A percentile compares a stretch with the other conserved stretches of the same genome.
Conservation (phyloP, 306 rosid species). For the Corylus avellana region DNA sequence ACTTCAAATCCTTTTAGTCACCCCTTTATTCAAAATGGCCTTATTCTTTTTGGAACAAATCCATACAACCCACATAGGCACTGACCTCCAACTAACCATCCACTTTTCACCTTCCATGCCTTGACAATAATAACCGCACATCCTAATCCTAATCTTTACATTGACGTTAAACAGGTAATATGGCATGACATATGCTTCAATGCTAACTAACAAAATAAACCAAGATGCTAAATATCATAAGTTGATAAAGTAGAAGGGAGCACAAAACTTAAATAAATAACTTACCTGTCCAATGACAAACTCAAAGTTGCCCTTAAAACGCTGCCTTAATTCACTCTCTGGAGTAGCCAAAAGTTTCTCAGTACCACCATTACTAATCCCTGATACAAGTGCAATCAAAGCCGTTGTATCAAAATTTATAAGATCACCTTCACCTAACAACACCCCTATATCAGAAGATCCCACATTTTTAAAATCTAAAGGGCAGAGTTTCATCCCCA, state of each 20-base stretch:
- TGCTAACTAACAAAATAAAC: neutral
- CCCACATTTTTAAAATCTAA: constrained; percentile 22
- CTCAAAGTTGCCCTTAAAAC: constrained; percentile 81
- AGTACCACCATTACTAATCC: constrained; percentile 77
- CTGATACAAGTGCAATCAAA: constrained; percentile 83
- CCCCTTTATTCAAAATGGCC: neutral
- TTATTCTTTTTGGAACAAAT: no score
- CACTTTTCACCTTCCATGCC: neutral
- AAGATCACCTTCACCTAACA: constrained; percentile 41
- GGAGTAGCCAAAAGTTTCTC: constrained; percentile 72
- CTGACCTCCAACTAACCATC: neutral
- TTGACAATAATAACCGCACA: neutral
- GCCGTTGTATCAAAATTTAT: constrained; percentile 91
- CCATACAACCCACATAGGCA: neutral
- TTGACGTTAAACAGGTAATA: neutral
- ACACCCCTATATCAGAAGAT: constrained; percentile 12
- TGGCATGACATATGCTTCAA: neutral
- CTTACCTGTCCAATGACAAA: constrained; percentile 85
- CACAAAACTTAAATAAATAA: constrained; percentile 26
- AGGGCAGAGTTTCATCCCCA: constrained; percentile 42
- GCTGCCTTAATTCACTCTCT: constrained; percentile 67
- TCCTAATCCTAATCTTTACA: neutral
- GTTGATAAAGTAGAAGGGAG: constrained; percentile 1
- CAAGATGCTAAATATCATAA: neutral
- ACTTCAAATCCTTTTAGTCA: neutral